Percentiles rank a stretch among this genome's conserved stretches.
These are phyloP conservation scores for Globisporangium nagaii DNA, from an alignment of 352 stramenopile genomes.

Conservation along the genomic window DNA sequence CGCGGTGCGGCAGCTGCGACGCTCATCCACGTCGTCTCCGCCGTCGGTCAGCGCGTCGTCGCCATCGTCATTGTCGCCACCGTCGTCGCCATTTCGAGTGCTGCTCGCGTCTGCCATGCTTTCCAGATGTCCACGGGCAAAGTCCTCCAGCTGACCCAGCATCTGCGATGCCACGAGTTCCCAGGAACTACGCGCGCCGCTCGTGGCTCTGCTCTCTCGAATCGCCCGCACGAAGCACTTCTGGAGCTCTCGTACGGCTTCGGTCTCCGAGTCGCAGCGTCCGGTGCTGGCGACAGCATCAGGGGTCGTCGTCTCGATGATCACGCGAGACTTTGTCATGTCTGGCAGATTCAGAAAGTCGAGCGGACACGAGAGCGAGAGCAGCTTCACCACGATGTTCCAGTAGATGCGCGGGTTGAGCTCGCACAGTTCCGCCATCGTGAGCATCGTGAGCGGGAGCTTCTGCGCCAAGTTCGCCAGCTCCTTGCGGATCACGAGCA, in stretches of 20 bases:
- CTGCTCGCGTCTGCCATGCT: neutral
- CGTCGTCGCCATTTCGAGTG: neutral
- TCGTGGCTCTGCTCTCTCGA: neutral
- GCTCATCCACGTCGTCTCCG: constrained; percentile 1
- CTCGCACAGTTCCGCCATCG: constrained; percentile 26
- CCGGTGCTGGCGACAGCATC: neutral
- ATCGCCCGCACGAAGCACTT: neutral
- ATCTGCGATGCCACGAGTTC: neutral
- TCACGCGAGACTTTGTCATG: neutral
- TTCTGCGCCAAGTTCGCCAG: constrained; percentile 31
- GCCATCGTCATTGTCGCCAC: neutral
- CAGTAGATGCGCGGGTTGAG: constrained; percentile 46
- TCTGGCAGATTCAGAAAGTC: constrained; percentile 41
- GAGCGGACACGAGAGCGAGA: constrained; percentile 32
- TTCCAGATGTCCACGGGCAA: neutral
- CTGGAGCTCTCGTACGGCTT: neutral
- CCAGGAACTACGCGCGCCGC: neutral
- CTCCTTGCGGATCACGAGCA: constrained; percentile 39
- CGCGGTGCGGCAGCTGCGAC: constrained; percentile 7
- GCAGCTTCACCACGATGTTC: constrained; percentile 53
- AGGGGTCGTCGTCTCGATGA: neutral
- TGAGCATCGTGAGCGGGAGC: constrained; percentile 29
- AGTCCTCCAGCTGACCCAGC: constrained; percentile 2
- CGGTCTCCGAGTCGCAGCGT: neutral
- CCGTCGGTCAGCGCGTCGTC: neutral